A percentile compares a stretch with the other conserved stretches of the same genome.
Evolutionary conservation across 2,329 filamentous ascomycete species (phyloP).

Genomic region (Clonostachys rosea): DNA sequence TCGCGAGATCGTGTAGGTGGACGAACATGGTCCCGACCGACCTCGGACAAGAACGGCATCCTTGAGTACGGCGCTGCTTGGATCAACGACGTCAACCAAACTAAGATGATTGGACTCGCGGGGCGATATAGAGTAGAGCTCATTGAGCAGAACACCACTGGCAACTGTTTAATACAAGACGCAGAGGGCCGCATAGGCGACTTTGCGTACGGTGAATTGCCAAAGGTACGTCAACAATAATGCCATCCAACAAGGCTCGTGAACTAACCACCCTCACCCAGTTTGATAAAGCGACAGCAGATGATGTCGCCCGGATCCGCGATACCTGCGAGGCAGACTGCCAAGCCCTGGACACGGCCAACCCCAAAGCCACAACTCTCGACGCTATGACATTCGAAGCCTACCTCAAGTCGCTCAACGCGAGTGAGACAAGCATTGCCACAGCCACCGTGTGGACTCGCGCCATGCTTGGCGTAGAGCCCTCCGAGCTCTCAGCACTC

Average conservation of each 20-base stretch:
- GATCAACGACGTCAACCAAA: slow-evolving; percentile 54
- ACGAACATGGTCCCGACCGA: slow-evolving; percentile 37
- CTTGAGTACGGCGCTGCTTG: slow-evolving; percentile 53
- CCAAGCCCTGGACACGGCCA: slow-evolving; percentile 13
- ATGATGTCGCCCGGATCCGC: slow-evolving; percentile 8
- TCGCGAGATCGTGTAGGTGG: slow-evolving; percentile 45
- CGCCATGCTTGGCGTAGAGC: slow-evolving; percentile 45
- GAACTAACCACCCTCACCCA: neutral
- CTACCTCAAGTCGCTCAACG: slow-evolving; percentile 14
- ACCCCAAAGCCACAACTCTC: slow-evolving; percentile 9
- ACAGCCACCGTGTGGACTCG: slow-evolving; percentile 38
- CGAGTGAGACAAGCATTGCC: slow-evolving; percentile 16
- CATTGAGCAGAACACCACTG: slow-evolving; percentile 39
- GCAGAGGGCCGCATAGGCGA: slow-evolving; percentile 18
- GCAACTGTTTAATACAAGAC: slow-evolving; percentile 34
- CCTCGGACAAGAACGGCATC: slow-evolving; percentile 21
- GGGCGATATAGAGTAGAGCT: slow-evolving; percentile 32
- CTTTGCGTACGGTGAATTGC: slow-evolving; percentile 12
- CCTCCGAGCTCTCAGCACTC: slow-evolving; percentile 41
- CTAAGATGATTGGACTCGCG: slow-evolving; percentile 30
- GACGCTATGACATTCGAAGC: slow-evolving; percentile 20
- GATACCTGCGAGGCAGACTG: slow-evolving; percentile 19
- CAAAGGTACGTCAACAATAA: slow-evolving; percentile 8
- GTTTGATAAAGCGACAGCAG: slow-evolving; percentile 1
- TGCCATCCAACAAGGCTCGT: neutral